These are phyloP conservation scores for Rhizopogon salebrosus DNA, from an alignment of 768 basidiomycete genomes.

Conservation along the genomic window DNA sequence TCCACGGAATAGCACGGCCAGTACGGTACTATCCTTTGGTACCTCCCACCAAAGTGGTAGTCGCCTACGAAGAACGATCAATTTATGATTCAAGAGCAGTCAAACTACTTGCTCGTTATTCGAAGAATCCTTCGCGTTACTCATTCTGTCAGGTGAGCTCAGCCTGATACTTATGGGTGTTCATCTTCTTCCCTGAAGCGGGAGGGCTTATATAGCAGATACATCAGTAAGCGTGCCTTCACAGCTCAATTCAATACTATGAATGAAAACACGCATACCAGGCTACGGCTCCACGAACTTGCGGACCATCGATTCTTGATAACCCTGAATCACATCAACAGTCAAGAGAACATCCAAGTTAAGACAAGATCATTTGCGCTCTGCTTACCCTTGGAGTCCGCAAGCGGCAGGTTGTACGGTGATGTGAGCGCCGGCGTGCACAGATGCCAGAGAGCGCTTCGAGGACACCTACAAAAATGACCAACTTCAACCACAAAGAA, in stretches of 20 bases:
- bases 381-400: background rate
- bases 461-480: background rate
- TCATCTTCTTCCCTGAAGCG: background rate
- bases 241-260: no score
- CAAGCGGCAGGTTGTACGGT: background rate
- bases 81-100: background rate
- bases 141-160: background rate
- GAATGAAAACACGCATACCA: background rate
- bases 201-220: background rate
- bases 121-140: background rate
- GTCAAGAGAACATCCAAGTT: background rate
- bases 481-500: background rate
- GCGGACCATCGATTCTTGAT: background rate
- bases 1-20: background rate
- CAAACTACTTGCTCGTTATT: background rate
- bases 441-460: background rate
- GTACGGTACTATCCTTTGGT: background rate
- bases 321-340: background rate
- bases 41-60: background rate
- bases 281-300: no score
- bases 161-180: background rate
- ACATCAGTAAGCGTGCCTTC: background rate
- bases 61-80: background rate
- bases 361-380: background rate
- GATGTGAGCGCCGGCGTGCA: no score